These are phyloP conservation scores for Glycine tomentella DNA, from an alignment of 306 rosid genomes.

Conservation along the genomic window DNA sequence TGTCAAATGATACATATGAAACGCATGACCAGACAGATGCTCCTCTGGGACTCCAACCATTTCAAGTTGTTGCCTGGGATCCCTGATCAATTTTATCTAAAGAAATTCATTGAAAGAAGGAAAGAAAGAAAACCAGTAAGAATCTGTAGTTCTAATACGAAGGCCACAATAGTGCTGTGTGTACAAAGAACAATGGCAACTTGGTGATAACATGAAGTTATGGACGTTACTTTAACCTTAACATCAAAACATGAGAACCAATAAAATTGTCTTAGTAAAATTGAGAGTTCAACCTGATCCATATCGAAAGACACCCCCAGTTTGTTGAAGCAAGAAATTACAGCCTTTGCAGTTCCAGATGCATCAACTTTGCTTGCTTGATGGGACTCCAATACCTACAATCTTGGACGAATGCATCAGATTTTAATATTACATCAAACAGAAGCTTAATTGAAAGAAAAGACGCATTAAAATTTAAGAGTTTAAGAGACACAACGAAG, in stretches of 20 bases:
- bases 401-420: conserved; percentile 52
- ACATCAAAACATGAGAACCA: conserved; percentile 21
- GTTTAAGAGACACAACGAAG: neutral
- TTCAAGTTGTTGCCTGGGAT: conserved; percentile 77
- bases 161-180: neutral
- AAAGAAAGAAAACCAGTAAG: conserved; percentile 16
- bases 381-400: conserved; percentile 92
- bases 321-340: conserved; percentile 85
- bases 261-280: neutral
- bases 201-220: neutral
- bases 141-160: neutral
- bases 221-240: neutral
- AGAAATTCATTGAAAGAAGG: conserved; percentile 29
- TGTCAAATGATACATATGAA: conserved; percentile 86
- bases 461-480: conserved; percentile 8
- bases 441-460: conserved; percentile 39
- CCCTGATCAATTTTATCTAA: conserved; percentile 84
- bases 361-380: conserved; percentile 90
- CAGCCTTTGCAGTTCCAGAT: conserved; percentile 97
- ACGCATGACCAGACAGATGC: conserved; percentile 85
- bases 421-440: conserved; percentile 40
- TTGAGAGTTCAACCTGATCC: conserved; percentile 61
- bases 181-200: neutral
- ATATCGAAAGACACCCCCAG: conserved; percentile 75
- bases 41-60: conserved; percentile 97